phyloP scores from a whole-genome alignment of 345 rosid genomes.

The Moricandia moricandioides region DNA sequence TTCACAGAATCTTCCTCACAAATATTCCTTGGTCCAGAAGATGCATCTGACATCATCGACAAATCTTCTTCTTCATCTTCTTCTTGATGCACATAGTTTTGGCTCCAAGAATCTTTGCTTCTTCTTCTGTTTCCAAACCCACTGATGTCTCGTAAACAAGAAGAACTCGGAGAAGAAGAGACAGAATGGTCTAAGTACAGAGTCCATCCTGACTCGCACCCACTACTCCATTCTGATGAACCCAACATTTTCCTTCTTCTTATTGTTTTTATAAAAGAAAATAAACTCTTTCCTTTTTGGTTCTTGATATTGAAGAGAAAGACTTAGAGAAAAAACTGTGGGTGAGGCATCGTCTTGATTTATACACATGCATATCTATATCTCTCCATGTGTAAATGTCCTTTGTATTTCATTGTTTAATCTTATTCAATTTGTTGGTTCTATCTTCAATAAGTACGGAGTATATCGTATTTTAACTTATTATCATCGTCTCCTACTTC shows the following conservation, averaged over 20 bases:
- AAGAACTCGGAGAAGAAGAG: constrained; percentile 36
- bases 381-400: background rate
- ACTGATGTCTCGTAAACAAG: constrained; percentile 22
- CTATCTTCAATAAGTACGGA: constrained; percentile 33
- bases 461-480: constrained; percentile 23
- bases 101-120: constrained; percentile 22
- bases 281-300: background rate
- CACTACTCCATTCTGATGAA: constrained; percentile 65
- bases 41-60: constrained; percentile 97
- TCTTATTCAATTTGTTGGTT: constrained; percentile 25
- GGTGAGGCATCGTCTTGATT: constrained; percentile 1
- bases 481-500: constrained; percentile 30
- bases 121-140: constrained; percentile 23
- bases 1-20: constrained; percentile 43
- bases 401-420: background rate
- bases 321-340: background rate
- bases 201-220: constrained; percentile 99
- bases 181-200: constrained; percentile 75
- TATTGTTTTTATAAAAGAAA: background rate
- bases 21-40: constrained; percentile 89
- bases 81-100: constrained; percentile 18
- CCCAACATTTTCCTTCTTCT: constrained; percentile 42
- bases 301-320: background rate
- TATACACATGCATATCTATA: constrained; percentile 25
- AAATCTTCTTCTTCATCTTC: constrained; percentile 50